These are phyloP conservation scores for Eutrema heterophyllum DNA, from an alignment of 345 rosid species.

Conservation along the genomic window DNA sequence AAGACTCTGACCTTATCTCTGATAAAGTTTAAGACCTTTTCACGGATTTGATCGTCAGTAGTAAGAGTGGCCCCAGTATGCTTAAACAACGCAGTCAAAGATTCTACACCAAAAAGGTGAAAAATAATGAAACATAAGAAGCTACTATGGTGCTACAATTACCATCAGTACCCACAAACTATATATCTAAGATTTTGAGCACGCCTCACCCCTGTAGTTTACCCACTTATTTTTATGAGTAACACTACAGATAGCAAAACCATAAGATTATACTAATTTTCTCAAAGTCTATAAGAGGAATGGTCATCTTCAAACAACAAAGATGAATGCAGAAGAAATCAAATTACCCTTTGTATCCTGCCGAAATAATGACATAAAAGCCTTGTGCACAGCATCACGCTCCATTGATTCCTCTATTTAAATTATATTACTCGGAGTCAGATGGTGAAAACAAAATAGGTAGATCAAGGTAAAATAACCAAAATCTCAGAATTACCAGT, in stretches of 20 bases:
- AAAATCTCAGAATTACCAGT: conserved; percentile 40
- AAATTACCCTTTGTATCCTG: conserved; percentile 83
- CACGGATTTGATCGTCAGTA: conserved; percentile 62
- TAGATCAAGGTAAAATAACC: neutral
- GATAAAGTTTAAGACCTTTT: conserved; percentile 70
- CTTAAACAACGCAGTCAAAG: conserved; percentile 75
- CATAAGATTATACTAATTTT: neutral
- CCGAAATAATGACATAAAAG: conserved; percentile 82
- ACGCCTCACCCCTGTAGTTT: neutral
- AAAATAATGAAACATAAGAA: neutral
- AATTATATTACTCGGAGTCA: neutral
- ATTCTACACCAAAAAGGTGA: conserved; percentile 45
- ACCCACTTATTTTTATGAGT: neutral
- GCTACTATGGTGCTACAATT: neutral
- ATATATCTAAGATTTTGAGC: neutral
- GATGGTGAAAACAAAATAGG: neutral
- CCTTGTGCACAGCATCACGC: conserved; percentile 93
- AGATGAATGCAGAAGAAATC: neutral
- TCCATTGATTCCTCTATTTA: conserved; percentile 39
- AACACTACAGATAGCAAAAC: neutral
- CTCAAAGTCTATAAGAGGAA: neutral
- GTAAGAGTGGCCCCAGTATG: conserved; percentile 53
- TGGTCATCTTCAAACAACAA: neutral
- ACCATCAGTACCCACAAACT: neutral
- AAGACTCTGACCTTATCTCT: conserved; percentile 66